Conservation (phyloP, 768 basidiomycete species). For the Boletus huronensis region DNA sequence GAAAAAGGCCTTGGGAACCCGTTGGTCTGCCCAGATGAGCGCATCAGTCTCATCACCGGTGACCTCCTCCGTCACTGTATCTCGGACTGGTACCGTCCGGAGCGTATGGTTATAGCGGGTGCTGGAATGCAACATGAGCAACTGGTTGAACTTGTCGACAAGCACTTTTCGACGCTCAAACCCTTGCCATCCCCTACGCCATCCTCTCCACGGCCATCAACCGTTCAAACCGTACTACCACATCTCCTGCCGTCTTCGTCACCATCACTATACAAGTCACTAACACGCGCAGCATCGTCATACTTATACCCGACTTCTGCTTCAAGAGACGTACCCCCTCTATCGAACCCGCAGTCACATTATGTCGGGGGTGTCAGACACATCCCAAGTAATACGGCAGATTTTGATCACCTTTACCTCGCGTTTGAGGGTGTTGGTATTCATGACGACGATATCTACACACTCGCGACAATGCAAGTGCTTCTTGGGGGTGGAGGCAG, state of each 20-base stretch:
- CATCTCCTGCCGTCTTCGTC: conserved; percentile 57
- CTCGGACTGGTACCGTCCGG: conserved; percentile 85
- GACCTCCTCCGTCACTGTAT: conserved; percentile 60
- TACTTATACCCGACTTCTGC: conserved; percentile 51
- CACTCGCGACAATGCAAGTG: conserved; percentile 91
- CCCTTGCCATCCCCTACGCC: conserved; percentile 25
- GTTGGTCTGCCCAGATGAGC: conserved; percentile 82
- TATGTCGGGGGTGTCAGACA: conserved; percentile 87
- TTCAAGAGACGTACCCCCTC: conserved; percentile 4
- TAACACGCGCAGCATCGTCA: conserved; percentile 74
- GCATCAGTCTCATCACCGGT: conserved; percentile 64
- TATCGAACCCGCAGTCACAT: conserved; percentile 37
- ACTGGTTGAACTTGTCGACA: conserved; percentile 80
- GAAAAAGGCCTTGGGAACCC: conserved; percentile 83
- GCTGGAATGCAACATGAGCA: conserved; percentile 89
- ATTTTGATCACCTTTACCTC: conserved; percentile 92
- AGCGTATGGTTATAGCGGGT: conserved; percentile 93
- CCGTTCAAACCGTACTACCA: conserved; percentile 41
- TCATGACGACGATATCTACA: conserved; percentile 88
- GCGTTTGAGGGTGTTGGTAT: conserved; percentile 91
- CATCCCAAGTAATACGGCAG: conserved; percentile 54
- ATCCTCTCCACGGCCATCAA: conserved; percentile 28
- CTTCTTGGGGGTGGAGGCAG: conserved; percentile 93
- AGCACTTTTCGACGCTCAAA: conserved; percentile 74
- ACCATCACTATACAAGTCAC: conserved; percentile 57